Percentiles rank a stretch among this genome's conserved stretches.
These are phyloP conservation scores for Helichrysum umbraculigerum DNA, from an alignment of 129 eudicot species.

Conservation along the genomic window DNA sequence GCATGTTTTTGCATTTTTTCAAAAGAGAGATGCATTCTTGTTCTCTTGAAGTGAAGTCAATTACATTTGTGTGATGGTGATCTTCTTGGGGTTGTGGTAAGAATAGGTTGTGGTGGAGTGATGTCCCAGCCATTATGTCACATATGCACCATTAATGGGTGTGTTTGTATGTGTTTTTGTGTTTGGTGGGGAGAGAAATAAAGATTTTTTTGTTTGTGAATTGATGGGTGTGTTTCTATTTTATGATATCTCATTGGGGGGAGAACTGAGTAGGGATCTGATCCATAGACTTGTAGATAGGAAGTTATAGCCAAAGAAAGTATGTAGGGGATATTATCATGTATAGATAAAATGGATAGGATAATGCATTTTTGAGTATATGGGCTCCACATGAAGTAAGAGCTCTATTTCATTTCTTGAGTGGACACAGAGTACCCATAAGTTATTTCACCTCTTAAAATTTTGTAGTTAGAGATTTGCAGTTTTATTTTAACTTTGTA, in stretches of 20 bases:
- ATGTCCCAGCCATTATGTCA: constrained; percentile 54
- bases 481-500: no score
- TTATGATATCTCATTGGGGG: not conserved
- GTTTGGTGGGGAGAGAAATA: constrained; percentile 5
- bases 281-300: constrained; percentile 46
- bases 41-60: constrained; percentile 46
- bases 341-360: constrained; percentile 51
- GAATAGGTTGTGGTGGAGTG: constrained; percentile 61
- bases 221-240: not conserved
- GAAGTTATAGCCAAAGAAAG: constrained; percentile 51
- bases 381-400: constrained; percentile 32
- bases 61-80: constrained; percentile 40
- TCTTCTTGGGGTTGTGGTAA: constrained; percentile 45
- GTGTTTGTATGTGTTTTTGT: not conserved
- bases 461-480: not conserved
- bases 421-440: not conserved
- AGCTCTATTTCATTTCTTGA: constrained; percentile 7
- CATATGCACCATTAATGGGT: constrained; percentile 18
- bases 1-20: constrained; percentile 59
- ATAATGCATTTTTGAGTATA: constrained; percentile 34
- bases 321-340: constrained; percentile 30
- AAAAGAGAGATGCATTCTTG: constrained; percentile 63
- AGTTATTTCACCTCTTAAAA: not conserved
- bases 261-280: constrained; percentile 28
- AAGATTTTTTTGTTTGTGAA: not conserved